Base-by-base conservation (phyloP, 192 early-diverging fungal genomes). In the Mortierella alpina region DNA sequence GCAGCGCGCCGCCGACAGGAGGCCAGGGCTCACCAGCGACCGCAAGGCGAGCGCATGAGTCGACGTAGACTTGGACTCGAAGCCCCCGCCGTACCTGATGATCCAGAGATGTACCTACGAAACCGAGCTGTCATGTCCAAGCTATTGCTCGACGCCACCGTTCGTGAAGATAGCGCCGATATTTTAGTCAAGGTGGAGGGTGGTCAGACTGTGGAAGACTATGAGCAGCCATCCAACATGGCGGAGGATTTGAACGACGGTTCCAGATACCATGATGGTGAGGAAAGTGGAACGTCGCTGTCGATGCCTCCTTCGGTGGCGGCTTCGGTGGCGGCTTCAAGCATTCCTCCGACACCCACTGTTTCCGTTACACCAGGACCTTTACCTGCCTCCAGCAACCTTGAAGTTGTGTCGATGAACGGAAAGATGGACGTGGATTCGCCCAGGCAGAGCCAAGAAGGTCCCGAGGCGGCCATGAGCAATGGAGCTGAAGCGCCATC, bases 61-160 rank as follows among this genome's bases (percentile, higher is more conserved):
- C 77, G 77, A 23, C 77, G 77, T 41, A 50, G 53, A 48, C 59
- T 80, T 11, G 77, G 77, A 2, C 77, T 80, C 17, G 77, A 80
- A 57, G 77, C 77, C 7, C 48, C 55, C 4, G 77, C 77, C 39
- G 77, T 80, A 0, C 55, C 70, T 12, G 77, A 80, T 23, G 59
- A 80, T 18, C 77, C 77, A 22, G 77, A 80, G 52, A 40, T 68
- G 15, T 66, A 52, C 15, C 69, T 80, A 22, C 57, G 77, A 14
- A 72, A 68, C 55, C 69, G 77, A 13, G 14, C 66, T 17, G 9
- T 40, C 1, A 45, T 40, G 10, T 7, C 6, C 10, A 58, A 50
- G 20, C n/a, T 59, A 55, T 20, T 22, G 15, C 6, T 50, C 12
- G 66, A 68, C 50, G 58, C 55, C 58, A 31, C 66, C 31, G 31